Evolutionary conservation across 768 basidiomycete genomes (phyloP).

Genomic region (Ramaria rubella): DNA sequence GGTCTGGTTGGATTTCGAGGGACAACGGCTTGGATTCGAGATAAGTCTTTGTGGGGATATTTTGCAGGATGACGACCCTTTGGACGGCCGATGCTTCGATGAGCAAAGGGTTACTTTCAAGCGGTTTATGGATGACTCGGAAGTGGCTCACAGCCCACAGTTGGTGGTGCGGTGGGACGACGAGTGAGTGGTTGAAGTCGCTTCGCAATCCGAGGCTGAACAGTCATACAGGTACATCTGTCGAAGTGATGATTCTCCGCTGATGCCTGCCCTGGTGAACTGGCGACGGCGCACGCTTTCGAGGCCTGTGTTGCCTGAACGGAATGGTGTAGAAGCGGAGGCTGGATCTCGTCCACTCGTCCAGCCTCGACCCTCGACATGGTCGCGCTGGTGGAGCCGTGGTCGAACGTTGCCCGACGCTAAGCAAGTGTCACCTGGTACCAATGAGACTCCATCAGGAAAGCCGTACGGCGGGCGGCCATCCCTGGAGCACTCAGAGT

Average conservation of each 20-base stretch:
- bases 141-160: conserved; percentile 50
- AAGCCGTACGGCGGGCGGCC: conserved; percentile 6
- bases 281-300: conserved; percentile 47
- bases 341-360: not conserved
- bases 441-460: conserved; percentile 1
- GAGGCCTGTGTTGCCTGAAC: not conserved
- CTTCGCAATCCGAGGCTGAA: not conserved
- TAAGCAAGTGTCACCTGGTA: not conserved
- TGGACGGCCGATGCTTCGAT: conserved; percentile 42
- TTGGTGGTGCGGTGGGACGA: conserved; percentile 73
- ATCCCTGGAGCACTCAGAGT: conserved; percentile 20
- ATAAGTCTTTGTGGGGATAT: conserved; percentile 52
- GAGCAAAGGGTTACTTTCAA: conserved; percentile 57
- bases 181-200: conserved; percentile 41
- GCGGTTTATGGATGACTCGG: conserved; percentile 58
- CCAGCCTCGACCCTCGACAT: conserved; percentile 45
- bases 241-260: conserved; percentile 63
- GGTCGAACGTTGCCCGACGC: conserved; percentile 30
- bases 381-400: conserved; percentile 81
- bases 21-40: conserved; percentile 58
- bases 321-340: not conserved
- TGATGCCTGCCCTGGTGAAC: conserved; percentile 64
- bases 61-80: conserved; percentile 12
- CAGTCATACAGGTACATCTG: conserved; percentile 58
- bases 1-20: conserved; percentile 61